Base-by-base conservation (phyloP, 202 grass and related monocot species). In the Digitaria exilis region DNA sequence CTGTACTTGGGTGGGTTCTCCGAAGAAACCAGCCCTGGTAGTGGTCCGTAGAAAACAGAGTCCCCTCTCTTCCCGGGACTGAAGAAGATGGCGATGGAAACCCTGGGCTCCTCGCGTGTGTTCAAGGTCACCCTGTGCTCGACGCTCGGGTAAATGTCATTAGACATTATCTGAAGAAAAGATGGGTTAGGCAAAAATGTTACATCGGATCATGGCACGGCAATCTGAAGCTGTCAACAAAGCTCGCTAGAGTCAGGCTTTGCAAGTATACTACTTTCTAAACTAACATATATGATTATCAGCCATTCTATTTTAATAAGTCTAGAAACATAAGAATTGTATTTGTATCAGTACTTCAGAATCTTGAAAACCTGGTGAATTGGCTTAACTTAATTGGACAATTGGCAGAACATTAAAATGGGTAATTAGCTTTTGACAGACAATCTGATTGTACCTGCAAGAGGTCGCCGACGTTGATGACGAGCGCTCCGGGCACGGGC, bases 41-140 rank as follows among this genome's bases (percentile, higher is more conserved):
- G 12, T 32, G 69, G 69, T n/a, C 69, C 69, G 29, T 73, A 73
- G 43, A 73, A 32, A 5, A 31, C 7, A 9, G 69, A 73, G 26
- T 31, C 45, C 28, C 69, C 69, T 73, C 69, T 51, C 28, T 73
- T 73, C 26, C 69, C 69, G 21, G 69, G 69, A n/a, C 69, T 73
- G 45, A 73, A 51, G 4, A 73, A 73, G 28, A 73, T 11, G 45
- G 45, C 69, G 45, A 73, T 51, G 0, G 69, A 73, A 32, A 73
- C 45, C 17, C 69, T 73, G 28, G 69, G 69, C 21, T 73, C 69
- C 49, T 51, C 45, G 19, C 4, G 28, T 11, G 45, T 73, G 69
- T 73, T 73, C 69, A 73, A 51, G 16, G 49, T 48, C 45, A 32
- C 69, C 28, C 69, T 44, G 29, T 51, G 45, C 69, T 73, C 69